Base-by-base conservation (phyloP, 2,329 filamentous ascomycete genomes). In the Penicillium nordicum region DNA sequence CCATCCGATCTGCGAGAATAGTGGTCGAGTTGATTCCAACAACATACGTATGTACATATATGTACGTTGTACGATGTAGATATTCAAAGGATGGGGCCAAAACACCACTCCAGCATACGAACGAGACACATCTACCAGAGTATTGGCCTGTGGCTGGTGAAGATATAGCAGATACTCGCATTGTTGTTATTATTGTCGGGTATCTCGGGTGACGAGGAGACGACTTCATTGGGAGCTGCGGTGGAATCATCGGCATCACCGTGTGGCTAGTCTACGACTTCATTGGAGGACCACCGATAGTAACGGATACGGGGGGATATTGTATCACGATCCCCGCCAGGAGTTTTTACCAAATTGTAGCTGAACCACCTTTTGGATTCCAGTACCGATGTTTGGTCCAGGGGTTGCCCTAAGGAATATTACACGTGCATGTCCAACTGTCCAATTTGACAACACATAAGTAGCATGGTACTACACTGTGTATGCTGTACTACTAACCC, bases 21-120 rank as follows among this genome's bases (percentile, higher is more conserved):
- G 58, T 64, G 61, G 57, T 61, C 61, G 53, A 52, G 40, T 50
- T 21, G 36, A 37, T 42, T 44, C 5, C 36, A 50, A 10, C 12
- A 18, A 29, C n/a, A 23, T 40, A 29, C n/a, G 18, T 40, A 21
- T 32, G 29, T 30, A 11, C 29, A 30, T 30, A 5, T 30, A 30
- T 30, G 18, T 55, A 42, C n/a, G 3, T 32, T 25, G 9, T 21
- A 51, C 12, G 16, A 14, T 53, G 37, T 34, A 56, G 34, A 46
- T 46, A 59, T 50, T 52, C 29, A 16, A 8, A 16, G 6, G 38
- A 32, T 32, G 18, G 14, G 25, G 6, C 10, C 9, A 14, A 32
- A 4, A 44, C 21, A 9, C 45, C 37, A 45, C 48, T 59, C 50
- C 54, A 40, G 25, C 38, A 51, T 23, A 55, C 32, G 1, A 32